Evolutionary conservation across 2,329 filamentous ascomycete species (phyloP), one percentile per base, ranked within the genome.

Genomic region (Monosporascus cannonballus): DNA sequence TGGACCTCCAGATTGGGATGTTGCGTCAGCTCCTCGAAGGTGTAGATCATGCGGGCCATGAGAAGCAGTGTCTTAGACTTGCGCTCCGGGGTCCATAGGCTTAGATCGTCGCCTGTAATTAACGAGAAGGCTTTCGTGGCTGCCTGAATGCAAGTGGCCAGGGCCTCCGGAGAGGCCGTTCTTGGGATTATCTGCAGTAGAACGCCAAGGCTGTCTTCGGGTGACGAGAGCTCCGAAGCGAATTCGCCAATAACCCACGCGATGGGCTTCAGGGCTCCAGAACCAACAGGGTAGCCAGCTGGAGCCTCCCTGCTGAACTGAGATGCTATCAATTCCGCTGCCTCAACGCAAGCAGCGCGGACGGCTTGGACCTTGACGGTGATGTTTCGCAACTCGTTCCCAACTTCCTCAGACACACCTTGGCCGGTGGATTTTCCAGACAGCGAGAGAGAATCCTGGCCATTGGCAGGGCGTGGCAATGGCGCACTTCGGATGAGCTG

Each of bases 1-100:
- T 99, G 94, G 3, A 99, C 91, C 67, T 99, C 94, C 1, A 99
- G 77, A 62, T 85, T 90, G 0, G 93, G 92, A 67, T 97, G 90
- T 41, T 86, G 77, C 0, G 85, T 84, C 17, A 97, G 71, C 1
- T 85, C 82, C 62, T 97, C 92, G 22, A 96, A 74, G 47, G 89
- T 87, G 66, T 94, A 83, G 20, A 96, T 81, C 6, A 96, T 84
- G 2, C 91, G 84, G 27, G 89, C 87, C 71, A 96, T 84, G 24
- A 96, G 76, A 3, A 97, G 78, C 8, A 87, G 84, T 36, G 88
- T 83, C 56, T 84, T 84, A 0, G 87, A 86, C 66, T 90, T 92
- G 52, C 87, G 79, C 64, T 87, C 84, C 0, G 81, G 68, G 9
- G 85, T 88, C 90, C 91, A 96, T 1, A 77, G 73, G 24, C 79